Evolutionary conservation across 257 asterid species (phyloP), one percentile per base, ranked within the genome.

Genomic region (Schizonepeta tenuifolia): DNA sequence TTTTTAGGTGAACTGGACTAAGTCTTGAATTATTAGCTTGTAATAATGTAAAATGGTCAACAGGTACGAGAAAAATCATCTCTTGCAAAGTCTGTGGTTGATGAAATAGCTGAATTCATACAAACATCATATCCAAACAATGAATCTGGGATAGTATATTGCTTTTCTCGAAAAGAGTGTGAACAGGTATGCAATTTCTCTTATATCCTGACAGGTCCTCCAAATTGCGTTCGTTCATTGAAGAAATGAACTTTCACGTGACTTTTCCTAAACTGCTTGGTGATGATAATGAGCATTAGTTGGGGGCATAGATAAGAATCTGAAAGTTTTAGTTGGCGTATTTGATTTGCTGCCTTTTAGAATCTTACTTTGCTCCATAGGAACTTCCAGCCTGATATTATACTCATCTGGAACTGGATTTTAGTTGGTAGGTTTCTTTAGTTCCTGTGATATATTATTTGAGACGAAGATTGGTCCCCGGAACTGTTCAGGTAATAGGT

Each of bases 161-260:
- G 98, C 84, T 94, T 94, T 85, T 89, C 98, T 74, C 88, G 98
- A 58, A 94, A 89, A 87, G 98, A 94, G 80, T 94, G 98, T 54
- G 98, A 94, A 78, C 99, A 89, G 96, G 99, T 91, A 76, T 50
- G 50, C 63, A 18, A 50, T 65, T 65, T 80, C 53, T 44, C 61
- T 67, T 33, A 62, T 60, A 13, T 31, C 36, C 36, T 61, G 47
- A 20, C 21, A 38, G 65, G 55, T 24, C 40, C 66, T 65, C 49
- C 51, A 18, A 24, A 54, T 77, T 54, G 36, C 18, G 44, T 28
- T 35, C 68, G 50, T 22, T 53, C 44, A 24, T 65, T 50, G 14
- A 49, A 71, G 46, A 58, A 33, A 66, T 46, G 60, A 68, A 47
- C 43, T 65, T 50, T 22, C 49, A 51, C 31, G 33, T 64, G 31